Conservation (phyloP, 129 eudicot species). For the Deinandra increscens region DNA sequence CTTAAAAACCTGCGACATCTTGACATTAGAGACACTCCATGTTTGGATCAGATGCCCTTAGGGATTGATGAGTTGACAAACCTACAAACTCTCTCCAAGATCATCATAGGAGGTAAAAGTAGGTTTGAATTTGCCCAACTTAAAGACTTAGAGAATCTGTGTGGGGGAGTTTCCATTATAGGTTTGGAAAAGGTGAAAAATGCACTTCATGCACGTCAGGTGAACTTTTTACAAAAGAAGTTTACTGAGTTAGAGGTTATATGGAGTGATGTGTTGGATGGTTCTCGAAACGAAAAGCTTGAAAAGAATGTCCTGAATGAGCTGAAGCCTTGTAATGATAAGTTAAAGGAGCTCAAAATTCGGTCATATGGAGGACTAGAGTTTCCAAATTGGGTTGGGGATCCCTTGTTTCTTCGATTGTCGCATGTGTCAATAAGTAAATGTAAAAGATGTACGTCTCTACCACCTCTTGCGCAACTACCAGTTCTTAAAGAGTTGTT, state of each 20-base stretch:
- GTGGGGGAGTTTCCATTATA: background rate
- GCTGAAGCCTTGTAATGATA: background rate
- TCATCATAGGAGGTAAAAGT: conserved; percentile 23
- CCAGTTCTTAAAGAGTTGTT: conserved; percentile 8
- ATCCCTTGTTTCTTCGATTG: background rate
- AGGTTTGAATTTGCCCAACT: conserved; percentile 27
- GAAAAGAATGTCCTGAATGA: conserved; percentile 30
- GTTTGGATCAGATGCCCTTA: conserved; percentile 35
- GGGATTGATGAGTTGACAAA: conserved; percentile 31
- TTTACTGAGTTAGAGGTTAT: conserved; percentile 11
- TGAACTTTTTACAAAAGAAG: conserved; percentile 20
- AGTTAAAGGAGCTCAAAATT: background rate
- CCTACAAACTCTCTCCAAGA: conserved; percentile 27
- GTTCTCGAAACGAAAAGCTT: background rate
- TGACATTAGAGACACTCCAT: conserved; percentile 35
- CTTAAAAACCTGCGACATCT: conserved; percentile 42
- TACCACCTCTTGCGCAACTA: conserved; percentile 18
- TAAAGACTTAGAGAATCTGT: conserved; percentile 19
- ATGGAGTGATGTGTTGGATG: conserved; percentile 17
- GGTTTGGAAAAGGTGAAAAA: conserved; percentile 19
- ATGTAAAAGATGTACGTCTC: background rate
- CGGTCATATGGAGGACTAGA: conserved; percentile 12
- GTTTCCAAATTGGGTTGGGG: conserved; percentile 20
- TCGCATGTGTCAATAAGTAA: background rate
- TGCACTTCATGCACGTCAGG: background rate